Evolutionary conservation across 768 basidiomycete species (phyloP), one percentile per base, ranked within the genome.

Genomic region (Russula earlei): DNA sequence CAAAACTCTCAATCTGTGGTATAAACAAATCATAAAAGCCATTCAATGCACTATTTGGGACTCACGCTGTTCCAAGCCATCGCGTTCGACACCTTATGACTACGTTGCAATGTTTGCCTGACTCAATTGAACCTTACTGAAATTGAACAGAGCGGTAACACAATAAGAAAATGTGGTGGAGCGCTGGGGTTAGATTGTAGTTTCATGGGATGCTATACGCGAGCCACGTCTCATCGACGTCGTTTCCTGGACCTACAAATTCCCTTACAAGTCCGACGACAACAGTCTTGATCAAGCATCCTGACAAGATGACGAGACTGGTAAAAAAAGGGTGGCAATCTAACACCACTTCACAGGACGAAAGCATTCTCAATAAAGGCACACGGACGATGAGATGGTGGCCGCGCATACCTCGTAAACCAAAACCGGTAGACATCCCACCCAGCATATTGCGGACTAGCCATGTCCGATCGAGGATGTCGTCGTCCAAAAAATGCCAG

Each of bases 341-440:
- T 29, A 92, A 70, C 34, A 89, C 87, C 8, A 92, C 89, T 90
- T 55, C 22, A 31, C 29, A 31, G 29, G 10, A 31, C 7, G 29
- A 31, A 31, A 47, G 17, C 25, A 24, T 29, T 24, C 34, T 17
- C 33, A 19, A n/a, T n/a, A n/a, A n/a, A n/a, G n/a, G 43, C 6
- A 11, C 27, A 24, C 29, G 7, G 3, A 36, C 3, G 19, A 38
- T 4, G 43, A 31, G 1, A 10, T 1, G 29, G 10, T 31, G 29
- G 29, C 29, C 7, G 5, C 5, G 66, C 73, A 41, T 63, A 90
- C 89, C 86, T 64, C 89, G 79, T 51, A 92, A 68, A 0, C 88
- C 90, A 67, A 91, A 92, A 1, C 90, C 90, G 31, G 89, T 85
- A 11, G 88, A 84, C 81, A 92, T 84, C 0, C 90, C 90, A 11